phyloP scores from a whole-genome alignment of 768 basidiomycete species.

The Termitomyces sp. region DNA sequence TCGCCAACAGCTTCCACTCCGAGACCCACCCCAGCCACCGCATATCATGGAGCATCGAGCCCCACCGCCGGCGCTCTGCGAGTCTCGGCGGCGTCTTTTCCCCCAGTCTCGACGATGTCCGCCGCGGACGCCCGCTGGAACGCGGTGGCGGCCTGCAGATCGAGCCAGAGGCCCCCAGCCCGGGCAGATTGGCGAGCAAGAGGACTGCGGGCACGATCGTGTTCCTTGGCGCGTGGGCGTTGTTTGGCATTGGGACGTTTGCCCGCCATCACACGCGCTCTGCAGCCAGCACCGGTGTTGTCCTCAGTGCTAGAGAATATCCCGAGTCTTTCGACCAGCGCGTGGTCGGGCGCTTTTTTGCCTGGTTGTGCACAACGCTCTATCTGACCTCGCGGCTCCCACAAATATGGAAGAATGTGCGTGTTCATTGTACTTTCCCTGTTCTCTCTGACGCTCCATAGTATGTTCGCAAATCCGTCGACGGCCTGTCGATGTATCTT shows the following conservation, averaged over 20 bases:
- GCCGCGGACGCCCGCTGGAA: constrained; percentile 41
- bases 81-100: constrained; percentile 33
- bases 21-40: constrained; percentile 46
- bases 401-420: constrained; percentile 98
- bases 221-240: constrained; percentile 70
- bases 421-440: constrained; percentile 30
- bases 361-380: constrained; percentile 90
- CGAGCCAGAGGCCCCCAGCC: constrained; percentile 18
- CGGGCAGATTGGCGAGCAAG: constrained; percentile 52
- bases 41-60: constrained; percentile 68
- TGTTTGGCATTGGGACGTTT: constrained; percentile 64
- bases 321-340: constrained; percentile 41
- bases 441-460: constrained; percentile 22
- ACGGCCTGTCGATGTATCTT: constrained; percentile 90
- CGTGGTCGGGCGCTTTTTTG: constrained; percentile 83
- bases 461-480: constrained; percentile 88
- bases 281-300: constrained; percentile 33
- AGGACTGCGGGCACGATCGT: constrained; percentile 46
- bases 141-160: constrained; percentile 25
- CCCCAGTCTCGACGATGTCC: constrained; percentile 21
- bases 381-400: constrained; percentile 93
- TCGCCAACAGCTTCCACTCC: constrained; percentile 76
- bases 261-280: constrained; percentile 24
- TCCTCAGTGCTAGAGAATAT: constrained; percentile 28
- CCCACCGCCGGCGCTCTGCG: constrained; percentile 34